These are phyloP conservation scores for Pulveroboletus ravenelii DNA, from an alignment of 768 basidiomycete genomes.

Conservation along the genomic window DNA sequence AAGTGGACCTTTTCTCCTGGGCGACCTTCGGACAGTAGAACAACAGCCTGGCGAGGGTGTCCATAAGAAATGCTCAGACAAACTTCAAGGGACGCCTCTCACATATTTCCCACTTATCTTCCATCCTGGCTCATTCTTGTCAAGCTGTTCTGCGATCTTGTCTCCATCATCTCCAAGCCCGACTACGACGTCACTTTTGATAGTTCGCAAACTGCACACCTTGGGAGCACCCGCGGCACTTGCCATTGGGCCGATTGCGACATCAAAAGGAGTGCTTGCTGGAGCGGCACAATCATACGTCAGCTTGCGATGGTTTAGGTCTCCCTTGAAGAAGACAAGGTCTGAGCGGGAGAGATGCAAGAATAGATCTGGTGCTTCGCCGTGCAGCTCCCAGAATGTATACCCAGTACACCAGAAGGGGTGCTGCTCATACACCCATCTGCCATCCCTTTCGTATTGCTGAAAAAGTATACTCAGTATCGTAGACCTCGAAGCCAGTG, in stretches of 20 bases:
- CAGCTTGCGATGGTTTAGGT: conserved; percentile 88
- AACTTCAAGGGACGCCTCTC: conserved; percentile 31
- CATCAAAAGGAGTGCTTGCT: conserved; percentile 80
- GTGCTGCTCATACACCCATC: conserved; percentile 92
- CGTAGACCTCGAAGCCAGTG: neutral
- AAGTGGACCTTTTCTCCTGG: conserved; percentile 87
- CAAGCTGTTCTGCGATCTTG: conserved; percentile 68
- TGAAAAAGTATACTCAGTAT: conserved; percentile 24
- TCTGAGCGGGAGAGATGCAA: conserved; percentile 86
- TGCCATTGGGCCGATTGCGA: conserved; percentile 91
- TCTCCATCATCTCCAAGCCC: conserved; percentile 71
- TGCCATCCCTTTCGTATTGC: conserved; percentile 91
- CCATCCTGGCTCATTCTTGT: conserved; percentile 87
- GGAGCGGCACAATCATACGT: conserved; percentile 86
- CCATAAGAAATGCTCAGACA: conserved; percentile 13
- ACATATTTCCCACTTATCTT: conserved; percentile 97
- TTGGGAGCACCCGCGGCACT: conserved; percentile 83
- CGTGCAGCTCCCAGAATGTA: conserved; percentile 84
- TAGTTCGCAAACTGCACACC: conserved; percentile 80
- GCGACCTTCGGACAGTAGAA: conserved; percentile 81
- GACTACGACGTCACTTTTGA: conserved; percentile 95
- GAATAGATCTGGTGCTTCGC: conserved; percentile 87
- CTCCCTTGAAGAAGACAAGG: conserved; percentile 92
- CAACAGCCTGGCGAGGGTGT: conserved; percentile 58
- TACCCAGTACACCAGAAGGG: conserved; percentile 97